Evolutionary conservation across 2,329 filamentous ascomycete genomes (phyloP).

Genomic region (Diaporthe nobilis): DNA sequence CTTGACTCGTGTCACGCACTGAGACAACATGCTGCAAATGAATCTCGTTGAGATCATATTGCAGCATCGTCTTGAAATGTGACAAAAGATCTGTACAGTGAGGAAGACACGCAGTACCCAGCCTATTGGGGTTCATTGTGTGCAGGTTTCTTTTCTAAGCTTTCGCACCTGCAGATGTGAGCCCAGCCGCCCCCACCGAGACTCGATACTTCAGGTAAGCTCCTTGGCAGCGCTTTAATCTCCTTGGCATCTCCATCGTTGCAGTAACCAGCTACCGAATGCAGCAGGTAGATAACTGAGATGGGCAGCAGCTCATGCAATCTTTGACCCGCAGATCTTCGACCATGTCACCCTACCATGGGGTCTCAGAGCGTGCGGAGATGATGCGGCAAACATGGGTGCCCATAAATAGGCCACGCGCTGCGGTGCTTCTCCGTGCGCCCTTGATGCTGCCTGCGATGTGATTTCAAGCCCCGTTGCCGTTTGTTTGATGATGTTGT

Average conservation of each 20-base stretch:
- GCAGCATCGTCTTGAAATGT: not conserved
- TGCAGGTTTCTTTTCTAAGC: not conserved
- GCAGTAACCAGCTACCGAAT: slow-evolving; percentile 15
- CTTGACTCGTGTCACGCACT: not conserved
- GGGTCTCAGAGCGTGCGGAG: slow-evolving; percentile 20
- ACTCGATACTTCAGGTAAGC: not conserved
- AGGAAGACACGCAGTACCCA: not conserved
- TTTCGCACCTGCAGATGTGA: not conserved
- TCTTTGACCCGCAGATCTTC: slow-evolving; percentile 16
- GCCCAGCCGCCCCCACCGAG: not conserved
- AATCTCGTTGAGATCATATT: too few species aligned
- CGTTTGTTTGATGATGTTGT: slow-evolving; percentile 3
- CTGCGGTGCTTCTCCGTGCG: not conserved
- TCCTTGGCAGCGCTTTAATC: slow-evolving; percentile 12
- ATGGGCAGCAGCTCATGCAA: slow-evolving; percentile 17
- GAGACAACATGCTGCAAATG: not conserved
- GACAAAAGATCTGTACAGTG: not conserved
- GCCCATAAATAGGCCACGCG: not conserved
- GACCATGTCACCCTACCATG: slow-evolving; percentile 16
- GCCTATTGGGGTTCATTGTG: not conserved
- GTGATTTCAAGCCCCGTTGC: not conserved
- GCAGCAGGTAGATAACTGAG: slow-evolving; percentile 23
- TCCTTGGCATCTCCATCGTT: slow-evolving; percentile 14
- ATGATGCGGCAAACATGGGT: not conserved
- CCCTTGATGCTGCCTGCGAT: not conserved